A percentile compares a stretch with the other conserved stretches of the same genome.
Evolutionary conservation across 805 yeast genomes (phyloP).

Genomic region (Metschnikowia sp.): DNA sequence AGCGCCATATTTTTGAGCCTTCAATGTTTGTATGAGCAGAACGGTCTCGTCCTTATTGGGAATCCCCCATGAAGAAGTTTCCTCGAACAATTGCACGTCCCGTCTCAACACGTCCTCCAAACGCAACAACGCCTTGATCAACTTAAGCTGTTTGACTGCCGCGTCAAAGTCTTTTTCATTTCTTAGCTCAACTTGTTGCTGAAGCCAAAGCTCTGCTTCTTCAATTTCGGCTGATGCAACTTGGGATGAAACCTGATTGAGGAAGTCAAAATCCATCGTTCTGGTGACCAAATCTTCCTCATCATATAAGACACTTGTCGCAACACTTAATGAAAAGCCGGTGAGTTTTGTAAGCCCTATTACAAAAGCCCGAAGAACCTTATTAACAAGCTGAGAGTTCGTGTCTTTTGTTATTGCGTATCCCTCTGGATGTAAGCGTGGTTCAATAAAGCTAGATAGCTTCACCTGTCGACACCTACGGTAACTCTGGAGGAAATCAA

Average conservation of each 20-base stretch:
- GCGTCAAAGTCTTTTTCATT: conserved; percentile 6
- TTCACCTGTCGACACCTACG: conserved; percentile 15
- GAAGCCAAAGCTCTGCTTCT: conserved; percentile 31
- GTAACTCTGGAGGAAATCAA: conserved; percentile 47
- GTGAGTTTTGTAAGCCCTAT: conserved; percentile 55
- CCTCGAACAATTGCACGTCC: conserved; percentile 5
- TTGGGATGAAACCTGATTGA: conserved; percentile 22
- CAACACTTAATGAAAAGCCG: conserved; percentile 44
- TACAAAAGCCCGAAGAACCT: conserved; percentile 48
- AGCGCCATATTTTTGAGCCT: not conserved
- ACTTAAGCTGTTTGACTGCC: conserved; percentile 22
- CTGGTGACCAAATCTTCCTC: conserved; percentile 74
- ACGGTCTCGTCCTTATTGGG: not conserved
- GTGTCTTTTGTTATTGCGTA: not conserved
- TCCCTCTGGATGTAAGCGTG: conserved; percentile 8
- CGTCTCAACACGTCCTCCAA: conserved; percentile 7
- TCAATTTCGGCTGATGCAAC: conserved; percentile 29
- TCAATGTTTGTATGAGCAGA: not conserved
- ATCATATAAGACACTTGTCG: conserved; percentile 61
- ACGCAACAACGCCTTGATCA: conserved; percentile 26
- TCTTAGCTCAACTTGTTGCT: conserved; percentile 15
- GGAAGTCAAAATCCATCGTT: conserved; percentile 48
- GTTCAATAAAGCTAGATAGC: conserved; percentile 9
- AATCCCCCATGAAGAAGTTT: conserved; percentile 1
- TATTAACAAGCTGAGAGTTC: conserved; percentile 38